Conservation (phyloP, 139 green algal species). For the Chlamydomonas sphaeroides region DNA sequence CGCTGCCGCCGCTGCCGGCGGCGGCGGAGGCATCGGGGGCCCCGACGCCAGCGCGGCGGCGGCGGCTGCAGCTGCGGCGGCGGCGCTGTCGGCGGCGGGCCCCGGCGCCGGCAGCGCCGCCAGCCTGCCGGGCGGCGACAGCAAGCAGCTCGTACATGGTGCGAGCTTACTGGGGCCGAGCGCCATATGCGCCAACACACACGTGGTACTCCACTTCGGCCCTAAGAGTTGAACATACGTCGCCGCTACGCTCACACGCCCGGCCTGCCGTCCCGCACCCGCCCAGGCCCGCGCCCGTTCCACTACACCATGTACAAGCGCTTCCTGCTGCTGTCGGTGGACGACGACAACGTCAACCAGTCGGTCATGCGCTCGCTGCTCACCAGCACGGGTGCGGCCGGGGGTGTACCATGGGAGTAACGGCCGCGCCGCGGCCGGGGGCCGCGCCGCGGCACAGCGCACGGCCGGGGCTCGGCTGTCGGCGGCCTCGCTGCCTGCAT, state of each 20-base stretch:
- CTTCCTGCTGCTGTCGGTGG: conserved; percentile 56
- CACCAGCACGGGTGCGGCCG: conserved; percentile 32
- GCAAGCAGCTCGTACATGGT: conserved; percentile 21
- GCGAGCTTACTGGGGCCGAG: too few species aligned
- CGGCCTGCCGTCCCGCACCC: not conserved
- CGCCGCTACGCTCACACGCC: not conserved
- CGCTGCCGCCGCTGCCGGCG: not conserved
- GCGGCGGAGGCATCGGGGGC: too few species aligned
- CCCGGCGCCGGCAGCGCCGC: not conserved
- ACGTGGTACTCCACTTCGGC: too few species aligned
- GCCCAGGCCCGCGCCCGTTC: conserved; percentile 21
- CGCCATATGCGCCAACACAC: too few species aligned
- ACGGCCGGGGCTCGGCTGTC: too few species aligned
- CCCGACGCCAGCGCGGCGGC: not conserved
- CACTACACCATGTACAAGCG: conserved; percentile 42
- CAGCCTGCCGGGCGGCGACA: not conserved
- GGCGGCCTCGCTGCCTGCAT: too few species aligned
- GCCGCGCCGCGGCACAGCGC: not conserved
- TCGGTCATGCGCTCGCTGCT: conserved; percentile 56
- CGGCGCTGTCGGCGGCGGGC: not conserved
- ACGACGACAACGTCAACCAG: conserved; percentile 65
- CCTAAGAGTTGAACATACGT: not conserved
- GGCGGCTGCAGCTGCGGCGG: too few species aligned
- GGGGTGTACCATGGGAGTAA: too few species aligned
- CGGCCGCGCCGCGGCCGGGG: not conserved